Evolutionary conservation across 805 yeast genomes (phyloP).

Genomic region (Wickerhamiella allomyrinae): DNA sequence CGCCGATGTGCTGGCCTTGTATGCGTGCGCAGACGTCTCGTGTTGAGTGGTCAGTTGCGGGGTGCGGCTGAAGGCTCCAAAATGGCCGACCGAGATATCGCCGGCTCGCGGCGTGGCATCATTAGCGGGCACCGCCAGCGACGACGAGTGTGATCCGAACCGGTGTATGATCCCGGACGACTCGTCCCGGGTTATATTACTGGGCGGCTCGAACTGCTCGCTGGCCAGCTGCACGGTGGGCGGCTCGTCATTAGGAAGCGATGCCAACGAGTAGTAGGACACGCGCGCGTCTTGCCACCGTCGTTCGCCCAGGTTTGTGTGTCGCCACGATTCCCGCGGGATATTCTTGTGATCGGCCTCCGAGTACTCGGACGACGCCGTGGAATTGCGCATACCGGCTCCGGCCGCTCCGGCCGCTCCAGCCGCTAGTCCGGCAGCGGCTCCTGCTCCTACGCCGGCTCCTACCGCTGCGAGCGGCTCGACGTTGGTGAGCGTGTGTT

Average conservation of each 20-base stretch:
- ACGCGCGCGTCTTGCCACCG: constrained; percentile 46
- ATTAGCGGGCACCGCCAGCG: constrained; percentile 10
- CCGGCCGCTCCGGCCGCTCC: not conserved
- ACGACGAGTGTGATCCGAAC: constrained; percentile 23
- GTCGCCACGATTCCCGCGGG: constrained; percentile 48
- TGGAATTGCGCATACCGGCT: not conserved
- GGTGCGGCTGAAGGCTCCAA: not conserved
- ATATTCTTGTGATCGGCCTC: constrained; percentile 17
- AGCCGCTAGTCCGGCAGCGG: constrained; percentile 1
- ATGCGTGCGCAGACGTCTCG: not conserved
- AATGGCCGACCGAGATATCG: not conserved
- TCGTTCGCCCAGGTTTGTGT: constrained; percentile 24
- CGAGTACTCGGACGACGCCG: constrained; percentile 7
- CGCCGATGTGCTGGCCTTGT: constrained; percentile 21
- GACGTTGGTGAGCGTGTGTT: not conserved
- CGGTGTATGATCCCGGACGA: constrained; percentile 23
- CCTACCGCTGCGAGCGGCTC: not conserved
- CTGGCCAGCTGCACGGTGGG: constrained; percentile 66
- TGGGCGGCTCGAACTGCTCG: constrained; percentile 10
- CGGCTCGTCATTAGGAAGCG: constrained; percentile 62
- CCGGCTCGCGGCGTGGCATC: constrained; percentile 5
- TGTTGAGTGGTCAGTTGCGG: not conserved
- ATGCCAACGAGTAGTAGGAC: constrained; percentile 50
- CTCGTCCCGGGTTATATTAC: constrained; percentile 19
- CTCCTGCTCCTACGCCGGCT: constrained; percentile 2